Base-by-base conservation (phyloP, 2,329 filamentous ascomycete genomes). In the Pezicula radicicola region DNA sequence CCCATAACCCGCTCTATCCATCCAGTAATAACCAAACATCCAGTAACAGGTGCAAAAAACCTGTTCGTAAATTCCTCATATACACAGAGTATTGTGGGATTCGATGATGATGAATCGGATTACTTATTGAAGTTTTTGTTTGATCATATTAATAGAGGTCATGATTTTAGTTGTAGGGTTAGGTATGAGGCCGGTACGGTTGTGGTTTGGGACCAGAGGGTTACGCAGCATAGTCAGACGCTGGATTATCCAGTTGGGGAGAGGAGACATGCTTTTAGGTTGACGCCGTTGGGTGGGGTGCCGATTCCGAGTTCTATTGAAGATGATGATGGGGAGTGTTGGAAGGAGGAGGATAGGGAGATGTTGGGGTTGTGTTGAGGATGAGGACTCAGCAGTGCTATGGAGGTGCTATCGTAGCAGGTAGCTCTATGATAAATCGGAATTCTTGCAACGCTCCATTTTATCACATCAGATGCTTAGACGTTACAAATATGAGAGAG, bases 51-150 rank as follows among this genome's bases (percentile, higher is more conserved):
- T 13, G 87, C 93, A 68, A 94, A 93, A 74, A 85, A 87, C 0
- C 72, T 94, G 4, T 94, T 80, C 57, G 80, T 94, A 25, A 94
- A 93, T 66, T 85, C 86, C 2, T 87, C 92, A 64, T 94, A 84
- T 87, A 71, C 77, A 80, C 67, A 49, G n/a, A 46, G n/a, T 13
- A 39, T 39, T 28, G 27, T 45, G 2, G 42, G 42, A 3, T 45
- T 45, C 27, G 27, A 45, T 72, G 89, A 89, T 63, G 89, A 94
- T 65, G 90, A 94, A 65, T 89, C 85, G 1, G 89, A 93, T 57
- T 77, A 78, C 45, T 72, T 91, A 7, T 75, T 90, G 50, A 88
- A 88, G 60, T 90, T 90, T 73, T 70, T 91, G 16, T 89, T 84
- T 65, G 80, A 55, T 63, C 87, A 91, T 63, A 81, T 89, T 49